These are phyloP conservation scores for Saccharomyces hybrid DNA, from an alignment of 1,139 yeast genomes.

Conservation along the genomic window DNA sequence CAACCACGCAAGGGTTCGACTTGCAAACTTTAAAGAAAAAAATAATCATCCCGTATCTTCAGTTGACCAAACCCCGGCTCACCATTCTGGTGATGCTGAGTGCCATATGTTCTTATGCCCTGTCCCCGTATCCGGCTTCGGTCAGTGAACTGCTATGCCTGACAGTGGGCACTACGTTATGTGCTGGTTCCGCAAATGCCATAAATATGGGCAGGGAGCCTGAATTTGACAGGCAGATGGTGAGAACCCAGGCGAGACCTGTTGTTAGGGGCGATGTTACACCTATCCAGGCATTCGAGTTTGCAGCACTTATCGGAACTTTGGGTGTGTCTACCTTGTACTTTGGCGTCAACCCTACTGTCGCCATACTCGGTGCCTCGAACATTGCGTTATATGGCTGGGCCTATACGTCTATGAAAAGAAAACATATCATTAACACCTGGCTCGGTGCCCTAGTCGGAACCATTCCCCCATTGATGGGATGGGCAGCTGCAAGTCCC, in stretches of 20 bases:
- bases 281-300: conserved; percentile 67
- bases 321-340: conserved; percentile 64
- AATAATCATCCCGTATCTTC: conserved; percentile 53
- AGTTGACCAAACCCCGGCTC: conserved; percentile 83
- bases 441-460: conserved; percentile 99
- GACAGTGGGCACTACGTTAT: conserved; percentile 77
- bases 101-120: conserved; percentile 87
- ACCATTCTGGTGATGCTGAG: conserved; percentile 84
- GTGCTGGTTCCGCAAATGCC: conserved; percentile 94
- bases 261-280: conserved; percentile 78
- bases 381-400: conserved; percentile 83
- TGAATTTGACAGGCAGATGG: conserved; percentile 79
- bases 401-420: conserved; percentile 82
- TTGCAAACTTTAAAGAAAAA: conserved; percentile 29
- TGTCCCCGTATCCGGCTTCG: conserved; percentile 73
- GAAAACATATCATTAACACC: conserved; percentile 78
- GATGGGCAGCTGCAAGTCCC: conserved; percentile 95
- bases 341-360: conserved; percentile 79
- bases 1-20: conserved; percentile 7
- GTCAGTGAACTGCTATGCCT: conserved; percentile 61
- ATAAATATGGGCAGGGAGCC: conserved; percentile 97
- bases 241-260: conserved; percentile 83
- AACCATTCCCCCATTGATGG: conserved; percentile 98
- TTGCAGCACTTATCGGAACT: conserved; percentile 69
- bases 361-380: conserved; percentile 65